phyloP scores from a whole-genome alignment of 1,139 yeast species.

The Ogataea hybrid region DNA sequence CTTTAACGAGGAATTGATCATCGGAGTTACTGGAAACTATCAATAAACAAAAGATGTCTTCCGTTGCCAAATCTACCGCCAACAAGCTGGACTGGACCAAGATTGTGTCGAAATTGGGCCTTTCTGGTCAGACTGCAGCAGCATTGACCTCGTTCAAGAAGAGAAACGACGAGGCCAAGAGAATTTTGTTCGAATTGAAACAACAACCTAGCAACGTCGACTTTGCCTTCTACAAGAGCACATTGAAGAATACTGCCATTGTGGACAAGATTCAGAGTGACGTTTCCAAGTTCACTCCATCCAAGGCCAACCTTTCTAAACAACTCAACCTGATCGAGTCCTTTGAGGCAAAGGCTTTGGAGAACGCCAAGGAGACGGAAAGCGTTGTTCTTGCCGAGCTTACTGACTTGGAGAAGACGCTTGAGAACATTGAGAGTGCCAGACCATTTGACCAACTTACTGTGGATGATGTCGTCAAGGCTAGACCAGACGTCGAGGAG shows the following conservation, averaged over 20 bases:
- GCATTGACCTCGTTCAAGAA: slow-evolving; percentile 91
- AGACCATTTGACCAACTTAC: slow-evolving; percentile 98
- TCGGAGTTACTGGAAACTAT: slow-evolving; percentile 11
- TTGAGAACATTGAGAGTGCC: slow-evolving; percentile 91
- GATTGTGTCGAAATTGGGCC: slow-evolving; percentile 83
- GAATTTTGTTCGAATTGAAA: slow-evolving; percentile 66
- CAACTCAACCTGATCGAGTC: slow-evolving; percentile 90
- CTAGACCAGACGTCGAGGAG: slow-evolving; percentile 96
- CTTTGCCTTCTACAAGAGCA: slow-evolving; percentile 73
- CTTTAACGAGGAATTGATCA: not conserved
- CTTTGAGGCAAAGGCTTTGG: slow-evolving; percentile 92
- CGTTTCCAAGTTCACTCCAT: slow-evolving; percentile 74
- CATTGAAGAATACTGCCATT: slow-evolving; percentile 78
- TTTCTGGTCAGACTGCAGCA: slow-evolving; percentile 89
- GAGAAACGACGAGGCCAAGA: slow-evolving; percentile 98
- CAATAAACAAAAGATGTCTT: slow-evolving; percentile 26
- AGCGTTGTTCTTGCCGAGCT: slow-evolving; percentile 83
- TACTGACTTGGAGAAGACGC: slow-evolving; percentile 79
- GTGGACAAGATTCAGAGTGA: slow-evolving; percentile 81
- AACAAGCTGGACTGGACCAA: slow-evolving; percentile 94
- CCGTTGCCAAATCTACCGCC: slow-evolving; percentile 61
- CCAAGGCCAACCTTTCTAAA: slow-evolving; percentile 80
- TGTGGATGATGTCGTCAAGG: slow-evolving; percentile 89
- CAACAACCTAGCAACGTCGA: slow-evolving; percentile 77
- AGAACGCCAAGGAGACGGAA: slow-evolving; percentile 94